A percentile compares a stretch with the other conserved stretches of the same genome.
Conservation (phyloP, 345 rosid genomes). For the Syzygium grande region DNA sequence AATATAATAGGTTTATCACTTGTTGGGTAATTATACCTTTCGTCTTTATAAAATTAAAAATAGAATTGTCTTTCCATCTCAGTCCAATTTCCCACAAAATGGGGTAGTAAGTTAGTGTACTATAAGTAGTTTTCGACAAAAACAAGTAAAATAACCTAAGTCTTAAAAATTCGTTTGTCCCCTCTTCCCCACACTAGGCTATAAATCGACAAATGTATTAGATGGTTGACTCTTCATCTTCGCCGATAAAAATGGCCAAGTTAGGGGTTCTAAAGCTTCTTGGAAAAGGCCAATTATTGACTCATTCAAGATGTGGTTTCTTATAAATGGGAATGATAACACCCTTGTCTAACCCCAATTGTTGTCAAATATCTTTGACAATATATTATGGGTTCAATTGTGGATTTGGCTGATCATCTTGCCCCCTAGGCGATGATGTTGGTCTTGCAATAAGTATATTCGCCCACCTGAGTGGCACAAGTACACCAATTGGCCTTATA, state of each 20-base stretch:
- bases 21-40: background rate
- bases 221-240: background rate
- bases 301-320: background rate
- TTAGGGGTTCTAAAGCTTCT: background rate
- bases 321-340: background rate
- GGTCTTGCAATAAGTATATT: background rate
- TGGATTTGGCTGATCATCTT: background rate
- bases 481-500: background rate
- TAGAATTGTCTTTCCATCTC: background rate
- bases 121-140: background rate
- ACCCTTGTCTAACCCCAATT: background rate
- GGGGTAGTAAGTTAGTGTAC: background rate
- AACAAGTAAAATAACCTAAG: background rate
- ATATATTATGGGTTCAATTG: background rate
- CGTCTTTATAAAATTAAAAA: background rate
- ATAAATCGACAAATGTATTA: background rate
- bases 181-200: rapidly evolving
- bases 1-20: no score
- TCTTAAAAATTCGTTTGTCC: background rate
- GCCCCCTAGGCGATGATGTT: background rate
- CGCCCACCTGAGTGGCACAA: background rate
- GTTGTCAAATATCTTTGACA: background rate
- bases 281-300: background rate
- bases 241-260: background rate
- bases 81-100: background rate